A percentile compares a stretch with the other conserved stretches of the same genome.
Conservation (phyloP, 2,329 filamentous ascomycete species). For the Allantophomopsis cytisporea region DNA sequence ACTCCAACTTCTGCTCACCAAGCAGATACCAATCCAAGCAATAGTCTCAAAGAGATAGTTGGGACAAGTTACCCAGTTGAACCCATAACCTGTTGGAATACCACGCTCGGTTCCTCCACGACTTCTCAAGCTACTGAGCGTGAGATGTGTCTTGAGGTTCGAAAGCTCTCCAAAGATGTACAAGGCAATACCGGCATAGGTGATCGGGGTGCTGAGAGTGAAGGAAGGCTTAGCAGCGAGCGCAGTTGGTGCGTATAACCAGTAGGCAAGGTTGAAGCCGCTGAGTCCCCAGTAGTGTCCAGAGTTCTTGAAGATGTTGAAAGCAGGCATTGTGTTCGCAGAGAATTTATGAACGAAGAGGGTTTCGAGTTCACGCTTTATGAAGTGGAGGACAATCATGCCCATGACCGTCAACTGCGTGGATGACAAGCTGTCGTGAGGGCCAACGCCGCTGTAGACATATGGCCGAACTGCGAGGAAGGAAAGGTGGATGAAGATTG, state of each 20-base stretch:
- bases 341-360: conserved; percentile 93
- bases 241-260: conserved; percentile 68
- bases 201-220: conserved; percentile 27
- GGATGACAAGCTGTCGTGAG: conserved; percentile 36
- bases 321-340: conserved; percentile 79
- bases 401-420: conserved; percentile 62
- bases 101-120: conserved; percentile 74
- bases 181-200: conserved; percentile 55
- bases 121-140: conserved; percentile 64
- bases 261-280: conserved; percentile 70
- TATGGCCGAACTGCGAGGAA: conserved; percentile 57
- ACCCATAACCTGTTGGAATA: conserved; percentile 77
- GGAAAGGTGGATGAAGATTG: conserved; percentile 73
- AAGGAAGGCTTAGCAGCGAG: conserved; percentile 38
- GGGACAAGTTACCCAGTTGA: conserved; percentile 79
- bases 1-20: conserved; percentile 67
- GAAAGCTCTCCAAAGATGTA: conserved; percentile 67
- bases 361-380: conserved; percentile 93
- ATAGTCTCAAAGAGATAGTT: conserved; percentile 94
- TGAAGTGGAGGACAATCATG: conserved; percentile 71
- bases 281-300: conserved; percentile 85
- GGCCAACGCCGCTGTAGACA: conserved; percentile 41
- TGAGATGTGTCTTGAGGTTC: conserved; percentile 70
- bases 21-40: conserved; percentile 71
- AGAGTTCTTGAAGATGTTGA: conserved; percentile 91